These are phyloP conservation scores for Colletotrichum theobromicola DNA, from an alignment of 2,329 filamentous ascomycete genomes.

Conservation along the genomic window DNA sequence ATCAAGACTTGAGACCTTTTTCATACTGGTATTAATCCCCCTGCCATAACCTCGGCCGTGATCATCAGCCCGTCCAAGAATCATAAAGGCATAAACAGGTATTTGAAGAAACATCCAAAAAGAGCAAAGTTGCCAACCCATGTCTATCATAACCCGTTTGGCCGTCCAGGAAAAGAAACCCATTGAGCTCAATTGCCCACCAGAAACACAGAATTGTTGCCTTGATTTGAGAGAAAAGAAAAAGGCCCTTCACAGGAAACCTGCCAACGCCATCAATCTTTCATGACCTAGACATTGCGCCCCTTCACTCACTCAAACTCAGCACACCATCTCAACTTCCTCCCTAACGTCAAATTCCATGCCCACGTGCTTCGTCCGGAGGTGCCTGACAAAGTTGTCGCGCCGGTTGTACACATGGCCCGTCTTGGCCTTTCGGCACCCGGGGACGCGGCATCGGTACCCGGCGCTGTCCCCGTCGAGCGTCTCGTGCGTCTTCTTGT, in stretches of 20 bases:
- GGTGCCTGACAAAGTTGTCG: constrained; percentile 30
- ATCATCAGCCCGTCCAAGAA: background rate
- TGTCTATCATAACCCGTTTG: background rate
- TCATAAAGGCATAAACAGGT: background rate
- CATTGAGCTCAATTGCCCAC: background rate
- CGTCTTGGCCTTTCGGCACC: constrained; percentile 28
- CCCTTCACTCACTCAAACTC: background rate
- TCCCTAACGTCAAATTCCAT: constrained; percentile 18
- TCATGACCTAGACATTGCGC: no score
- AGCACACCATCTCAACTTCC: constrained; percentile 4
- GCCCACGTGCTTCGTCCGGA: constrained; percentile 26
- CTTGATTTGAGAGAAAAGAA: background rate
- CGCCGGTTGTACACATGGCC: constrained; percentile 30
- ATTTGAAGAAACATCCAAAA: background rate
- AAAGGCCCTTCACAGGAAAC: background rate
- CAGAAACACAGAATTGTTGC: background rate
- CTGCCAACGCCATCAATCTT: no score
- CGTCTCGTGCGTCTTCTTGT: constrained; percentile 23
- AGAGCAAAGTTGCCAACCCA: background rate
- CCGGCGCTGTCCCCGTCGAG: constrained; percentile 22
- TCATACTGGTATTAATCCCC: background rate
- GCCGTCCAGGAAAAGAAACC: background rate
- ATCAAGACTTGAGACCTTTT: background rate
- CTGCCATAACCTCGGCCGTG: background rate
- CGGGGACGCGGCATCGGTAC: constrained; percentile 28